Percentiles rank a stretch among this genome's conserved stretches.
phyloP scores from a whole-genome alignment of 805 yeast species.

The Alloascoidea africana region DNA sequence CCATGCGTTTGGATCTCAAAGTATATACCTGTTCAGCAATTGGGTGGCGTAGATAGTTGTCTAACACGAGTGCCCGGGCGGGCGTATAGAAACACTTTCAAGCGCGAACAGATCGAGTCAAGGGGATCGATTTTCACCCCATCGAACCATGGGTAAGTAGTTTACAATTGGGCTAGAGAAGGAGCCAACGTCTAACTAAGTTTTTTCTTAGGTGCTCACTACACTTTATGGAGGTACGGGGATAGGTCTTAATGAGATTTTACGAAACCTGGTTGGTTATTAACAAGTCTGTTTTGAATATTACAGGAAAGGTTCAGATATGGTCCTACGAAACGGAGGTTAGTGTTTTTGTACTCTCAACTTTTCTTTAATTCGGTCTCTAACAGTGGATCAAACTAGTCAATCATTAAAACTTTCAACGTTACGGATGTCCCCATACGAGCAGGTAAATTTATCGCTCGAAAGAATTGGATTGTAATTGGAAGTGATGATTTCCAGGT shows the following conservation, averaged over 20 bases:
- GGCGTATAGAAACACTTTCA: slow-evolving; percentile 59
- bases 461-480: slow-evolving; percentile 93
- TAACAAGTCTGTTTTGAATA: too few relatives aligned
- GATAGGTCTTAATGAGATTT: too few relatives aligned
- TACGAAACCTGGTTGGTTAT: too few relatives aligned
- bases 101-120: slow-evolving; percentile 90
- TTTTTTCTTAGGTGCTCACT: slow-evolving; percentile 7
- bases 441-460: slow-evolving; percentile 86
- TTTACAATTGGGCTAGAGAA: too few relatives aligned
- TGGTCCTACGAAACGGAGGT: slow-evolving; percentile 82
- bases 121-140: slow-evolving; percentile 96
- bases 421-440: slow-evolving; percentile 95
- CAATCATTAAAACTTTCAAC: slow-evolving; percentile 77
- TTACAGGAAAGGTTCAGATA: slow-evolving; percentile 81
- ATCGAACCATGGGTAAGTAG: slow-evolving; percentile 79
- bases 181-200: slow-evolving; percentile 1
- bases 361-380: slow-evolving; percentile 2
- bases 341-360: slow-evolving; percentile 3
- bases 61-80: slow-evolving; percentile 16
- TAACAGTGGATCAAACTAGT: slow-evolving; percentile 12
- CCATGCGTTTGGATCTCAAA: slow-evolving; percentile 36
- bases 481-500: slow-evolving; percentile 94
- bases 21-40: slow-evolving; percentile 15
- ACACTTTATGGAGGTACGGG: slow-evolving; percentile 14
- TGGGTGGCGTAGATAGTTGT: neutral